Conservation (phyloP, 1,139 yeast genomes). For the Pichia sp. region DNA sequence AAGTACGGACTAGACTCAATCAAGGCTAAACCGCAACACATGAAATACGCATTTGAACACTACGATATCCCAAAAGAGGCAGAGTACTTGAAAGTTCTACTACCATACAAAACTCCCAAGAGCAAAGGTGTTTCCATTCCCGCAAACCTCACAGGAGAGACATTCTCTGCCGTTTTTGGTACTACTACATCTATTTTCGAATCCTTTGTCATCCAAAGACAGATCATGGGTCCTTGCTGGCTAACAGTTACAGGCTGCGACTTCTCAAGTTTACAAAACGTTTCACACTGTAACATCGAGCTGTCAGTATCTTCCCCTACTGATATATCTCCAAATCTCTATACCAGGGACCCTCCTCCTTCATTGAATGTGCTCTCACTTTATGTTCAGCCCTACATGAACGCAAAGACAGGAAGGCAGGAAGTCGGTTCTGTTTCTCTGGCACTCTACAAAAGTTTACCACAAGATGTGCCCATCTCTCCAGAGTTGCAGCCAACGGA, state of each 20-base stretch:
- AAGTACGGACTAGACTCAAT: constrained; percentile 58
- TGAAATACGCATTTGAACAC: constrained; percentile 86
- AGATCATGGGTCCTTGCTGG: constrained; percentile 99
- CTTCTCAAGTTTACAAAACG: constrained; percentile 54
- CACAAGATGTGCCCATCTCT: constrained; percentile 69
- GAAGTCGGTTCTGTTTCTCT: constrained; percentile 82
- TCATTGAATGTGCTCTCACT: constrained; percentile 69
- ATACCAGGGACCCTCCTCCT: constrained; percentile 46
- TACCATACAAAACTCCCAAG: constrained; percentile 66
- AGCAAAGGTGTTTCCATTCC: constrained; percentile 51
- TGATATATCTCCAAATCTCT: constrained; percentile 43
- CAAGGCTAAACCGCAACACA: constrained; percentile 65
- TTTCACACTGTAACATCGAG: constrained; percentile 81
- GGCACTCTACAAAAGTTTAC: constrained; percentile 60
- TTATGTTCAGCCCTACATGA: constrained; percentile 76
- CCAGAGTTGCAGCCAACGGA: constrained; percentile 53
- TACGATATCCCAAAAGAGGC: constrained; percentile 75
- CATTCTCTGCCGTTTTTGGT: constrained; percentile 80
- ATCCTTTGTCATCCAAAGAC: constrained; percentile 74
- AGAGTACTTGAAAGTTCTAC: constrained; percentile 71
- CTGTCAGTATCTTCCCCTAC: constrained; percentile 52
- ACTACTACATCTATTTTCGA: constrained; percentile 72
- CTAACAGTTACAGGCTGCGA: constrained; percentile 63
- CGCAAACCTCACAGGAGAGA: constrained; percentile 63
- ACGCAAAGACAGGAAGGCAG: constrained; percentile 66